A percentile compares a stretch with the other conserved stretches of the same genome.
phyloP scores from a whole-genome alignment of 345 rosid species.

The Geranium brycei region DNA sequence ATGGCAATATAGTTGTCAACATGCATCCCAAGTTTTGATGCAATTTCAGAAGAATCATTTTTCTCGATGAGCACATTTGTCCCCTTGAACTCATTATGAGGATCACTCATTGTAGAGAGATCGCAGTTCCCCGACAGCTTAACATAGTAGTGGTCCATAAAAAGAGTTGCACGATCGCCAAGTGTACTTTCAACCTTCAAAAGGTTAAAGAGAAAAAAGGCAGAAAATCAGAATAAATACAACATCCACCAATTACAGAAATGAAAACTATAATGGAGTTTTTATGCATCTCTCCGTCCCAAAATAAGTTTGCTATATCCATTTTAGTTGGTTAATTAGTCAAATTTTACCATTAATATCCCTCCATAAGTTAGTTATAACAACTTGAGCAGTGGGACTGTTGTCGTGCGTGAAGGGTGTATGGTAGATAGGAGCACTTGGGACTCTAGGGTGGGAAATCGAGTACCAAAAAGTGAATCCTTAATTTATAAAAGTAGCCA shows the following conservation, averaged over 20 bases:
- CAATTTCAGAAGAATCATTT: slow-evolving; percentile 46
- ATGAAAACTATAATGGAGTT: too few relatives aligned
- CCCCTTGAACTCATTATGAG: slow-evolving; percentile 67
- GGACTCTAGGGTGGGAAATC: too few relatives aligned
- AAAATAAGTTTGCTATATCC: too few relatives aligned
- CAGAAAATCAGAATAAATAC: background rate
- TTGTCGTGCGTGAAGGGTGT: too few relatives aligned
- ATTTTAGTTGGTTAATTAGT: too few relatives aligned
- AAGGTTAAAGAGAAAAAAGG: background rate
- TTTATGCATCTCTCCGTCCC: too few relatives aligned
- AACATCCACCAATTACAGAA: background rate
- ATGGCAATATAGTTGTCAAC: slow-evolving; percentile 48
- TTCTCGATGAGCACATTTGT: slow-evolving; percentile 75
- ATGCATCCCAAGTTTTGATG: slow-evolving; percentile 48
- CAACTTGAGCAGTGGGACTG: too few relatives aligned
- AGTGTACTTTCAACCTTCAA: slow-evolving; percentile 60
- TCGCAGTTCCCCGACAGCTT: slow-evolving; percentile 78
- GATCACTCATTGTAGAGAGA: slow-evolving; percentile 80
- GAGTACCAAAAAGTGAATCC: too few relatives aligned
- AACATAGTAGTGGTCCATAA: slow-evolving; percentile 66
- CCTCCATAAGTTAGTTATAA: too few relatives aligned
- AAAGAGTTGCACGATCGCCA: slow-evolving; percentile 58
- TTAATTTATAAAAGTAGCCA: too few relatives aligned
- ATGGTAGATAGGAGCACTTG: too few relatives aligned
- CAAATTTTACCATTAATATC: too few relatives aligned